A percentile compares a stretch with the other conserved stretches of the same genome.
Evolutionary conservation across 176 grass and related monocot genomes (phyloP).

Genomic region (Cenchrus purpureus): DNA sequence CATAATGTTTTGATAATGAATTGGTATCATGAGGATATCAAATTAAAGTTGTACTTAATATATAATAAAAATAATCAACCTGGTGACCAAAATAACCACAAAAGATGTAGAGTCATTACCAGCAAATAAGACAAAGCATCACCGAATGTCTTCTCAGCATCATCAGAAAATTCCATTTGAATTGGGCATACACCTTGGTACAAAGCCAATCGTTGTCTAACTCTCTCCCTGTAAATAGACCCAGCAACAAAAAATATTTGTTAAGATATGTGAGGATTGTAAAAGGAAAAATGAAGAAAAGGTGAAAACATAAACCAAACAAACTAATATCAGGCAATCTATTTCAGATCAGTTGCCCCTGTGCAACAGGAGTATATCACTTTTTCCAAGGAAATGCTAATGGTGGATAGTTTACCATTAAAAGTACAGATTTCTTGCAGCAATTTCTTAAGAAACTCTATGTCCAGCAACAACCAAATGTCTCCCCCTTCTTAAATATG

Average conservation of each 20-base stretch:
- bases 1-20: neutral
- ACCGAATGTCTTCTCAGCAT: slow-evolving; percentile 81
- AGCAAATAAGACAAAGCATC: slow-evolving; percentile 86
- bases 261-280: slow-evolving; percentile 22
- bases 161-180: slow-evolving; percentile 78
- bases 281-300: slow-evolving; percentile 32
- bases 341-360: slow-evolving; percentile 29
- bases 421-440: neutral
- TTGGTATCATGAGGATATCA: neutral
- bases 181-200: slow-evolving; percentile 96
- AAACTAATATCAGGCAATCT: slow-evolving; percentile 1
- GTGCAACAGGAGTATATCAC: neutral
- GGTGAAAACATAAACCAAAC: slow-evolving; percentile 29
- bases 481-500: neutral
- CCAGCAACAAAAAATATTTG: slow-evolving; percentile 22
- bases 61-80: neutral
- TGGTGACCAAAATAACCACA: neutral
- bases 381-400: slow-evolving; percentile 24
- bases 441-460: neutral
- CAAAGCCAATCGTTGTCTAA: slow-evolving; percentile 89
- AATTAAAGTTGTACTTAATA: neutral
- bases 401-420: slow-evolving; percentile 6
- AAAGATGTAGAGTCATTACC: slow-evolving; percentile 57
- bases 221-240: slow-evolving; percentile 77
- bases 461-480: neutral